Conservation (phyloP, 768 basidiomycete genomes). For the Xerocomellus chrysenteron region DNA sequence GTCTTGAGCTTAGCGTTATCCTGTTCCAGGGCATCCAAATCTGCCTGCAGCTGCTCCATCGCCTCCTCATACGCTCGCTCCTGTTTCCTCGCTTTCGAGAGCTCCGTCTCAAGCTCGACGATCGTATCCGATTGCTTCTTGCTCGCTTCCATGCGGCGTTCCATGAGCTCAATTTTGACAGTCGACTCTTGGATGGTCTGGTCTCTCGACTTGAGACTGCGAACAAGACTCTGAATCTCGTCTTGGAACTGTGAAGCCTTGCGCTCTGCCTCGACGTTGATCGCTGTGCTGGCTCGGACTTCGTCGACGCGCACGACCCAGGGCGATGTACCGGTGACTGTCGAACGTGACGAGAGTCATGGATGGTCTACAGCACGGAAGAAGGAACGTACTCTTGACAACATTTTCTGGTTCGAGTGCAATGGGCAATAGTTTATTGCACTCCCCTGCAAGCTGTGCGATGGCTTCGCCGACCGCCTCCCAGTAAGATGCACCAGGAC, state of each 20-base stretch:
- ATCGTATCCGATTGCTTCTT: conserved; percentile 90
- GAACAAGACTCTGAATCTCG: conserved; percentile 83
- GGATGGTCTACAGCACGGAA: not conserved
- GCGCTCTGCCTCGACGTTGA: conserved; percentile 91
- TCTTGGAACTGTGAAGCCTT: conserved; percentile 84
- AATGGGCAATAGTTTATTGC: conserved; percentile 65
- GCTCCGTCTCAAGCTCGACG: conserved; percentile 73
- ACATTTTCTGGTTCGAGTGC: conserved; percentile 76
- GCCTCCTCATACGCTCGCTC: conserved; percentile 90
- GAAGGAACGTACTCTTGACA: conserved; percentile 60
- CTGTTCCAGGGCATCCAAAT: conserved; percentile 82
- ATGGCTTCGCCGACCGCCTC: conserved; percentile 73
- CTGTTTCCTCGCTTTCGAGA: conserved; percentile 81
- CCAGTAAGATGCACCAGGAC: conserved; percentile 71
- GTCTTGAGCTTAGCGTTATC: conserved; percentile 84
- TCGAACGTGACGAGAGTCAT: not conserved
- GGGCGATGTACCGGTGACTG: conserved; percentile 75
- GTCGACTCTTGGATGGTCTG: conserved; percentile 83
- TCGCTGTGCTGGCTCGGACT: conserved; percentile 77
- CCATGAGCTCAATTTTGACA: conserved; percentile 95
- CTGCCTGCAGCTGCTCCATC: conserved; percentile 88
- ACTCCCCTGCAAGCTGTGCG: conserved; percentile 66
- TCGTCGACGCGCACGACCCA: conserved; percentile 83
- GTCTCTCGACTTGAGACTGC: conserved; percentile 84
- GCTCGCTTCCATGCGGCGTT: conserved; percentile 85